Evolutionary conservation across 2,329 filamentous ascomycete species (phyloP).

Genomic region (Seiridium cupressi): DNA sequence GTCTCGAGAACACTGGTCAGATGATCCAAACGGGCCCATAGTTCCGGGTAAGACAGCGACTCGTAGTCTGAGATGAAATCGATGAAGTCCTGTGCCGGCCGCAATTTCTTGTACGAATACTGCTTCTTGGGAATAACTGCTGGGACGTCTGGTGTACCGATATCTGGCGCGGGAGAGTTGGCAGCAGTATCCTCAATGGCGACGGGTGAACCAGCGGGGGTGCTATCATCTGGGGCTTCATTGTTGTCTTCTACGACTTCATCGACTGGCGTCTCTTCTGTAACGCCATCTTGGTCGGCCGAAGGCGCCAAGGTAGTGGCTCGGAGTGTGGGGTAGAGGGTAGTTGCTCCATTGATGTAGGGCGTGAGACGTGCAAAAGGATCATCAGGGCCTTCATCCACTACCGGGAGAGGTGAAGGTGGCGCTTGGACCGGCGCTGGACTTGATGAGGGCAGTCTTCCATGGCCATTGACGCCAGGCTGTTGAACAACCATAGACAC

Average conservation of each 20-base stretch:
- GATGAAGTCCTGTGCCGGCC: conserved; percentile 47
- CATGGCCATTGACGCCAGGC: background rate
- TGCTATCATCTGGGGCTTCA: conserved; percentile 26
- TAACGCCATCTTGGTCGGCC: conserved; percentile 16
- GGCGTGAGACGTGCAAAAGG: conserved; percentile 26
- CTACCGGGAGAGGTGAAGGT: background rate
- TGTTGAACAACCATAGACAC: background rate
- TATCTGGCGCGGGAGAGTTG: conserved; percentile 33
- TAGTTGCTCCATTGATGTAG: conserved; percentile 20
- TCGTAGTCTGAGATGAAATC: conserved; percentile 49
- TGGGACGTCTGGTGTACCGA: conserved; percentile 13
- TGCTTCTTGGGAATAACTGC: conserved; percentile 21
- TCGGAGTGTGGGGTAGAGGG: conserved; percentile 22
- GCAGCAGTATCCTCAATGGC: conserved; percentile 28
- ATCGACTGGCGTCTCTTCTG: conserved; percentile 16
- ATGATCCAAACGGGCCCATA: conserved; percentile 43
- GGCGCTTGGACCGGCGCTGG: background rate
- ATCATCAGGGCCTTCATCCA: conserved; percentile 8
- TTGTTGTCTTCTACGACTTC: conserved; percentile 20
- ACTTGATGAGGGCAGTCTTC: background rate
- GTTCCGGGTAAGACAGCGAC: conserved; percentile 43
- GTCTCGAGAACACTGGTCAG: conserved; percentile 44
- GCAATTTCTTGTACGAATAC: conserved; percentile 49
- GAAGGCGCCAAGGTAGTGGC: conserved; percentile 9
- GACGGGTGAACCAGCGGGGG: conserved; percentile 27